These are phyloP conservation scores for Blastobotrys niveus DNA, from an alignment of 1,139 yeast species.

Conservation along the genomic window DNA sequence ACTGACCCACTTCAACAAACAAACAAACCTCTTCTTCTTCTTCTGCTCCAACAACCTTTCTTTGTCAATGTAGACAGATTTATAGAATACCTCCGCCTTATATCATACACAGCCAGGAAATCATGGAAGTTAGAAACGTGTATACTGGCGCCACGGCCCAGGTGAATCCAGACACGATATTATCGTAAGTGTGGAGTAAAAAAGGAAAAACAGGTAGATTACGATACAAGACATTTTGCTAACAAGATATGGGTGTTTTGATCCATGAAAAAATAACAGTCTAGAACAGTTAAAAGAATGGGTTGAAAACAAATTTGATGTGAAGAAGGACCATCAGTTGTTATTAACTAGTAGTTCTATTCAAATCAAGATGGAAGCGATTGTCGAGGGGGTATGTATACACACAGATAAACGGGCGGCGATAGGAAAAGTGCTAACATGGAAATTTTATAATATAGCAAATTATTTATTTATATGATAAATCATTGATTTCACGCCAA, in stretches of 20 bases:
- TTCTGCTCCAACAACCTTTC: too few species aligned
- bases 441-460: conserved; percentile 12
- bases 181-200: conserved; percentile 9
- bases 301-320: conserved; percentile 33
- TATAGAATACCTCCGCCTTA: too few species aligned
- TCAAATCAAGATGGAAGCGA: conserved; percentile 29
- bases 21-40: too few species aligned
- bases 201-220: neutral
- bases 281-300: conserved; percentile 38
- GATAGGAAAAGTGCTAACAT: neutral
- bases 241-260: too few species aligned
- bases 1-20: too few species aligned
- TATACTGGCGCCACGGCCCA: conserved; percentile 9
- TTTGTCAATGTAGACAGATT: too few species aligned
- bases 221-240: neutral
- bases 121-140: conserved; percentile 13
- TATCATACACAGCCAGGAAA: too few species aligned
- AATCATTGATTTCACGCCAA: conserved; percentile 15
- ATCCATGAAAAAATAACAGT: conserved; percentile 9
- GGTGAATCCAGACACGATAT: conserved; percentile 11
- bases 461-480: conserved; percentile 29
- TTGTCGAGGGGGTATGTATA: conserved; percentile 23
- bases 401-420: too few species aligned
- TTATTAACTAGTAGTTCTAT: conserved; percentile 28
- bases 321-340: conserved; percentile 28